Percentiles rank a stretch among this genome's conserved stretches.
Conservation (phyloP, 805 yeast species). For the Yamadazyma sp. region DNA sequence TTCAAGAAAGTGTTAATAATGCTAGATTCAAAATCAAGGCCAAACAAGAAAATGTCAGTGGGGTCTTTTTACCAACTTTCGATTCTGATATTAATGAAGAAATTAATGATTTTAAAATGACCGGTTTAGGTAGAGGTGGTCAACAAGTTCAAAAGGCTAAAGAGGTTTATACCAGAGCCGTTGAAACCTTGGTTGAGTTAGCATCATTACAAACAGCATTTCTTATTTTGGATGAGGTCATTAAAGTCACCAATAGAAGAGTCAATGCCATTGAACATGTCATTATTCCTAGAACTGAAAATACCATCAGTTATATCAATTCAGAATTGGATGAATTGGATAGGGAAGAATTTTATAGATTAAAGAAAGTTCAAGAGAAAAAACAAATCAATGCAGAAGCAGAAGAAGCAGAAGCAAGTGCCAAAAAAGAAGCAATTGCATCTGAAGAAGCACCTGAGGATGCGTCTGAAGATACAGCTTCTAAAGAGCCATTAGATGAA, state of each 20-base stretch:
- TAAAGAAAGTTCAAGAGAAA: slow-evolving; percentile 95
- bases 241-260: slow-evolving; percentile 96
- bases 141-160: slow-evolving; percentile 96
- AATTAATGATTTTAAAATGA: slow-evolving; percentile 90
- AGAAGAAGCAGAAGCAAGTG: slow-evolving; percentile 29
- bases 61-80: slow-evolving; percentile 91
- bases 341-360: slow-evolving; percentile 95
- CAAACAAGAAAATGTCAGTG: slow-evolving; percentile 93
- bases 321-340: slow-evolving; percentile 96
- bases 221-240: slow-evolving; percentile 93
- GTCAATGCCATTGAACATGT: slow-evolving; percentile 99
- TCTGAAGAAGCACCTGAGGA: slow-evolving; percentile 11
- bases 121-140: slow-evolving; percentile 98
- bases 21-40: slow-evolving; percentile 91
- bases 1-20: slow-evolving; percentile 86
- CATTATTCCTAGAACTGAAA: slow-evolving; percentile 95
- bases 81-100: slow-evolving; percentile 80
- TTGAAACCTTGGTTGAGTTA: slow-evolving; percentile 92
- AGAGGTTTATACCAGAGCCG: slow-evolving; percentile 88
- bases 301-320: slow-evolving; percentile 86
- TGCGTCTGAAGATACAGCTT: slow-evolving; percentile 17
- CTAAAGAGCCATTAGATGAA: slow-evolving; percentile 12
- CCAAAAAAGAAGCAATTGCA: slow-evolving; percentile 10
- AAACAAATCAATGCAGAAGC: slow-evolving; percentile 77
- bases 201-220: slow-evolving; percentile 97